Evolutionary conservation across 257 asterid species (phyloP), one percentile per base, ranked within the genome.

Genomic region (Ilex asprella): DNA sequence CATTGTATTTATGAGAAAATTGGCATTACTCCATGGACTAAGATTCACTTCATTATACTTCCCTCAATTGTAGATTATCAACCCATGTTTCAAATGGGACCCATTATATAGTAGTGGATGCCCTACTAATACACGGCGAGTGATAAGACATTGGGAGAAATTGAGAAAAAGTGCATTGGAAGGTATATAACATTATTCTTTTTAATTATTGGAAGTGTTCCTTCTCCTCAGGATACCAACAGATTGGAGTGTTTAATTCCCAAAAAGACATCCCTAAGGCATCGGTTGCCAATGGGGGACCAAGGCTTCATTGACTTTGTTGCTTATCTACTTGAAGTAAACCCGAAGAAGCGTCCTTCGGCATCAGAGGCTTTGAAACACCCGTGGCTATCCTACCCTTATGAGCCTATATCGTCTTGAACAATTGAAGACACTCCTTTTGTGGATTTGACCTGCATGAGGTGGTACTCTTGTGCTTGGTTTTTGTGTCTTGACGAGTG

Each of bases 241-340:
- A 82, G 95, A 68, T 75, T 93, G 71, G 99, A 93, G 71, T 93
- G 82, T 77, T 78, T 93, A 78, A 85, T 93, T 61, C 97, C 98
- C 21, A 92, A 92, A 66, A 92, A 92, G 83, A 81, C 98, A 27
- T 88, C 98, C 71, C 76, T 92, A 55, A 88, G 97, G 68, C 95
- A 84, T 80, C 86, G 98, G 16, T 74, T 88, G 78, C 98, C 98
- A 55, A 92, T 92, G 98, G 98, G 97, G 56, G 97, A 92, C 73
- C 98, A 92, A 78, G 97, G 98, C 30, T 92, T 92, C 78, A 83
- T 89, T 2, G 95, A 89, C 78, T 92, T 88, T 44, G 94, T 86
- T 68, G 82, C 71, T 74, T 86, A 89, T 79, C 81, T 92, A 54
- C 95, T 92, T 6, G 97, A 92, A 77, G 78, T 85, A 39, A 83